These are phyloP conservation scores for Beta macrorhiza DNA, from an alignment of 179 eudicot species.

Conservation along the genomic window DNA sequence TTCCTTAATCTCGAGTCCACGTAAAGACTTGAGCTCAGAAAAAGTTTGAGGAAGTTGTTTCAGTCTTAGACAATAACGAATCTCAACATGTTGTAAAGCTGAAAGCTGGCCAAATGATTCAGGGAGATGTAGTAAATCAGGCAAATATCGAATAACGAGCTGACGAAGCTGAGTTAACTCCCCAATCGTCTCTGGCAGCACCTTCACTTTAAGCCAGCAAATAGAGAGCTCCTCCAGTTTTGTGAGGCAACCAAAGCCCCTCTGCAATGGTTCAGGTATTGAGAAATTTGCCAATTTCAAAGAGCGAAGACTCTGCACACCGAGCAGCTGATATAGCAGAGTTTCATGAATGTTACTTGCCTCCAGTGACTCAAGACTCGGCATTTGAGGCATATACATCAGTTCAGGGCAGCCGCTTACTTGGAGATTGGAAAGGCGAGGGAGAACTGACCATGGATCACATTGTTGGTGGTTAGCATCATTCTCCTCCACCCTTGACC, in stretches of 20 bases:
- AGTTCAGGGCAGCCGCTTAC: slow-evolving; percentile 9
- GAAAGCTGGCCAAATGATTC: background rate
- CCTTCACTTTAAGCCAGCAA: background rate
- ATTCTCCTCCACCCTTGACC: background rate
- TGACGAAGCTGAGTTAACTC: background rate
- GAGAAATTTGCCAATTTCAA: slow-evolving; percentile 3
- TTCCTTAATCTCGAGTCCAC: background rate
- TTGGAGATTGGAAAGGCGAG: background rate
- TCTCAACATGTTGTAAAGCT: background rate
- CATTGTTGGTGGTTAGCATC: background rate
- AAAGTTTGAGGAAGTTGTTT: background rate
- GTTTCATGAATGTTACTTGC: background rate
- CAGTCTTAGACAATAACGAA: background rate
- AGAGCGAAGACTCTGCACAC: background rate
- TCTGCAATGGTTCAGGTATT: background rate
- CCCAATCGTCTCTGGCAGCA: background rate
- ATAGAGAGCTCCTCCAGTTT: background rate
- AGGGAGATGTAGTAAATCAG: background rate
- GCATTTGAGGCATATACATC: slow-evolving; percentile 1
- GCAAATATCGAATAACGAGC: background rate
- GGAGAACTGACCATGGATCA: background rate
- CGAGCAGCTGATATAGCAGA: background rate
- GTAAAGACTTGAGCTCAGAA: background rate
- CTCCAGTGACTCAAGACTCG: background rate
- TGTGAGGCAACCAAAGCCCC: background rate